Evolutionary conservation across 345 rosid species (phyloP).

Genomic region (Pelargonium nanum): DNA sequence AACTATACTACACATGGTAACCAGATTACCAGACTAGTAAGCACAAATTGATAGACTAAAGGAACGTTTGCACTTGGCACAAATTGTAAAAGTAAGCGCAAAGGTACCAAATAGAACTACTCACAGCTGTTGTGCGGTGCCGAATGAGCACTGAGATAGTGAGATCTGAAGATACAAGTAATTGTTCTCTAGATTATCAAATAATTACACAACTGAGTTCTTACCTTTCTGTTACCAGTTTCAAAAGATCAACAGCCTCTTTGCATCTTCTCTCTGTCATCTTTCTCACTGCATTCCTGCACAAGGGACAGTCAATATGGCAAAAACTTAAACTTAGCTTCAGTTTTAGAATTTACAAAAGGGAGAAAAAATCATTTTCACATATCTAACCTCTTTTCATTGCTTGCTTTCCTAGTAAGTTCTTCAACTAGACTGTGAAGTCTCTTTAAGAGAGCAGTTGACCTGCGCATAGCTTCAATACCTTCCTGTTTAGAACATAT

Average conservation of each 20-base stretch:
- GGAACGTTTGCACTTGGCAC: background rate
- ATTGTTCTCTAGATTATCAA: background rate
- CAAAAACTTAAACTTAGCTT: too few species aligned
- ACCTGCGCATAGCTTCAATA: constrained; percentile 35
- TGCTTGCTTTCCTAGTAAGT: constrained; percentile 41
- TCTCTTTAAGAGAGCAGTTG: constrained; percentile 54
- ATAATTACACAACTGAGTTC: background rate
- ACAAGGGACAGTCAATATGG: background rate
- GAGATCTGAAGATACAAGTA: background rate
- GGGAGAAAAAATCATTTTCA: background rate
- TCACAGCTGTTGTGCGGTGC: background rate
- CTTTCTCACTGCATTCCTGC: constrained; percentile 49
- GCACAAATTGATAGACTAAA: too few species aligned
- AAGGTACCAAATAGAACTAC: background rate
- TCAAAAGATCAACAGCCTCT: constrained; percentile 49
- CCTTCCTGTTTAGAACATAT: constrained; percentile 48
- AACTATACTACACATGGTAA: too few species aligned
- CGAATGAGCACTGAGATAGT: background rate
- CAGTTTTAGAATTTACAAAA: too few species aligned
- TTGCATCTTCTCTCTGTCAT: constrained; percentile 47
- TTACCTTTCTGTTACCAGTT: constrained; percentile 22
- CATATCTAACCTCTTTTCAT: constrained; percentile 32
- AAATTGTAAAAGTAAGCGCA: background rate
- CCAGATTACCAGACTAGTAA: too few species aligned
- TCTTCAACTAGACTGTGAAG: constrained; percentile 59